Base-by-base conservation (phyloP, 2,329 filamentous ascomycete genomes). In the Fusarium penzigii region DNA sequence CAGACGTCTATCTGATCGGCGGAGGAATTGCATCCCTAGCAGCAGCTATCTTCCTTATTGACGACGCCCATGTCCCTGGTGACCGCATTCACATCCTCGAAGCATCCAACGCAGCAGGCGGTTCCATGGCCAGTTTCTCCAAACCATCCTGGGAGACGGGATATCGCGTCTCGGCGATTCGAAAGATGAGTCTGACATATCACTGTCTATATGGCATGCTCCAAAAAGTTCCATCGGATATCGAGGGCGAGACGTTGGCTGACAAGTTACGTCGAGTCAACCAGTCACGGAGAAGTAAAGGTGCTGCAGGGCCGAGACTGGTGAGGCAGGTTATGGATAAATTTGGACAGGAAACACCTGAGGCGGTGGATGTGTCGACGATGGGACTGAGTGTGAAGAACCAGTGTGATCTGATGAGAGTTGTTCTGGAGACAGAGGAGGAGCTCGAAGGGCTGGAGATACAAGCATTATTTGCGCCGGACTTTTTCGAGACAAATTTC, bases 311-410 rank as follows among this genome's bases (percentile, higher is more conserved):
- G 6, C 61, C 63, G 10, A 53, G 63, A 29, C 43, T 65, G 12
- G 63, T 65, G 9, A 53, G 63, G 8, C 63, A 65, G 25, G 44
- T 44, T 12, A 17, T 57, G 14, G 63, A 63, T 6, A 43, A 56
- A 1, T 20, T 49, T 13, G 63, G 63, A 0, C 38, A 7, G 9
- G 63, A 65, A 29, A 53, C 34, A 5, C 63, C 63, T 0, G 63
- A 65, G 9, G 63, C 63, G 1, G 63, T 65, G 6, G 54, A 65
- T 6, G 57, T 65, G 34, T 63, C 38, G 20, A 62, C 62, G 17
- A 65, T 65, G 63, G 63, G 63, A 1, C 25, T 65, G n/a, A 65
- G 63, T 43, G 63, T 65, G 38, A 65, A 64, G 51, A 64, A 65
- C 51, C 63, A 65, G 16, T 65, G 63, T 16, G 63, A 65, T 41